These are phyloP conservation scores for Xylaria sp. DNA, from an alignment of 2,329 filamentous ascomycete species.

Conservation along the genomic window DNA sequence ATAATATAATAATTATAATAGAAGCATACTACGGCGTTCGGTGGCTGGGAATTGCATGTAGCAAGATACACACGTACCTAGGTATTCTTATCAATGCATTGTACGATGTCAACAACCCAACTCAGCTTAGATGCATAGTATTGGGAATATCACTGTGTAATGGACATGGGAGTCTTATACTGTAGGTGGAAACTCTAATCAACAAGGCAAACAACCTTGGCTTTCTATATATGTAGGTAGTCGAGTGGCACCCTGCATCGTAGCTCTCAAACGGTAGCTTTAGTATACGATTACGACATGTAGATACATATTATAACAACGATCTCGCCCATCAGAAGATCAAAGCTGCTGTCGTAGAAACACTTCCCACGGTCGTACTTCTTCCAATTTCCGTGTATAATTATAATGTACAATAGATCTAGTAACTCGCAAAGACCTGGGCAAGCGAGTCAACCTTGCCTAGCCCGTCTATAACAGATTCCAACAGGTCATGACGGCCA, in stretches of 20 bases:
- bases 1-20: constrained; percentile 4
- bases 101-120: background rate
- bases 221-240: background rate
- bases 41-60: constrained; percentile 5
- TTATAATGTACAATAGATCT: constrained; percentile 2
- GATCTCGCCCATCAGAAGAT: background rate
- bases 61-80: background rate
- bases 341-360: background rate
- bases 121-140: background rate
- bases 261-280: background rate
- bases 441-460: background rate
- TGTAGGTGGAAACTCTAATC: background rate
- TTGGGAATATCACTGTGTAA: background rate
- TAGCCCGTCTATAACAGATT: constrained; percentile 49
- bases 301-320: background rate
- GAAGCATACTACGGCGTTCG: constrained; percentile 30
- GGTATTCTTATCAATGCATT: background rate
- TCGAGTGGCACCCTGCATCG: background rate
- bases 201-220: background rate
- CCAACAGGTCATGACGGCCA: constrained; percentile 58
- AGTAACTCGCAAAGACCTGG: background rate
- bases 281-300: background rate
- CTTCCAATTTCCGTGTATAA: background rate
- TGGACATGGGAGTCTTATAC: background rate
- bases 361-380: background rate